Base-by-base conservation (phyloP, 2,329 filamentous ascomycete species). In the Penicillium sp. region DNA sequence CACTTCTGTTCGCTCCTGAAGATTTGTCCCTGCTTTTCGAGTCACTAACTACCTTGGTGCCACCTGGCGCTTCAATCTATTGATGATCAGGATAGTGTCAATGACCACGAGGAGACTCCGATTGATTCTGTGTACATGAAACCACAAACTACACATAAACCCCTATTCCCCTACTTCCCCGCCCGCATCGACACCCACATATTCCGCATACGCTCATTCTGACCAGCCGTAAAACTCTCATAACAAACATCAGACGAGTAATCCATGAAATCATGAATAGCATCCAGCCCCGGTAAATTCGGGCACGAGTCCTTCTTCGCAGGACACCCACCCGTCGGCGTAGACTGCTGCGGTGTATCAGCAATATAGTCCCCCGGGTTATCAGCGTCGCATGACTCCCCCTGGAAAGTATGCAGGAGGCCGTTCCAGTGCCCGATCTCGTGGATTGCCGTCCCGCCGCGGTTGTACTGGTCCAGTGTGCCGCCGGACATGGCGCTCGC, bases 221-320 rank as follows among this genome's bases (percentile, higher is more conserved):
- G 83, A 40, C 76, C 73, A 1, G 73, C 66, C 6, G 83, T 84
- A 61, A 86, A 86, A 1, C 70, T 75, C 62, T 77, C 75, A 69
- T 86, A 85, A 61, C 83, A 86, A 19, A 75, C 78, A 75, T 86
- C 84, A 7, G 75, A 79, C 4, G 78, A 81, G 68, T 86, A 85
- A 70, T 87, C 84, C 84, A 87, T 86, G 65, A 82, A 86, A 66
- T 86, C 85, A 60, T 83, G 81, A 55, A 86, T 81, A 3, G 81
- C 75, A 70, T 86, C 84, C 13, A 76, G 54, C 0, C 80, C 81
- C 11, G 74, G 70, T 24, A 72, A 70, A 24, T 70, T 68, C 0
- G 81, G 81, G 66, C 83, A 86, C 18, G 76, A 82, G 64, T 82
- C 77, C 71, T 85, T 85, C 2, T 66, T 69, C 0, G 62, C 66